Percentiles rank a stretch among this genome's conserved stretches.
phyloP scores from a whole-genome alignment of 2,329 filamentous ascomycete genomes.

The Boeremia exigua region DNA sequence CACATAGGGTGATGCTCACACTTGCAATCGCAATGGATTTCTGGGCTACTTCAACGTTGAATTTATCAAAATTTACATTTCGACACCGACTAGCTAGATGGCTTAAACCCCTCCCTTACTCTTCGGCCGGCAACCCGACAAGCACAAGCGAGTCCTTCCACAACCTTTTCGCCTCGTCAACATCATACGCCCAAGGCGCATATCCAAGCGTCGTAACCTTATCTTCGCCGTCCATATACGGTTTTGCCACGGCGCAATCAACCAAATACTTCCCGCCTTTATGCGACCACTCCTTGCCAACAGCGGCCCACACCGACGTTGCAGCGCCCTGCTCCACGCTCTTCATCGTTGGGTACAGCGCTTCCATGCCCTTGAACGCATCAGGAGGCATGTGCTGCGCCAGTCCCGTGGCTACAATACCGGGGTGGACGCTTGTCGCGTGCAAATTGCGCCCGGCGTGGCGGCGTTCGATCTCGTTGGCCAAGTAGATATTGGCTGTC shows the following conservation, averaged over 20 bases:
- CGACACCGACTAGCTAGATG: too few relatives aligned
- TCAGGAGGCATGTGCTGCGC: neutral
- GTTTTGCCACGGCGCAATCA: constrained; percentile 26
- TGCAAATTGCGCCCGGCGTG: constrained; percentile 54
- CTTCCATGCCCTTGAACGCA: neutral
- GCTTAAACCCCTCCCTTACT: too few relatives aligned
- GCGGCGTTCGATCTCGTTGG: constrained; percentile 58
- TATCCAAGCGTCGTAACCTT: constrained; percentile 18
- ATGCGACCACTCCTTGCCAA: constrained; percentile 51
- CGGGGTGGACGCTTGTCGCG: constrained; percentile 20
- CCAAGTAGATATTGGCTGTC: constrained; percentile 59
- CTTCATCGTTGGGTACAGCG: neutral
- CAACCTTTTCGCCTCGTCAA: constrained; percentile 35
- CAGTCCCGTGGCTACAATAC: neutral
- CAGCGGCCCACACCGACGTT: constrained; percentile 54
- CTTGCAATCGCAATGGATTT: too few relatives aligned
- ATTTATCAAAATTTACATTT: too few relatives aligned
- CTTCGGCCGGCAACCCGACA: neutral
- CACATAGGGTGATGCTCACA: too few relatives aligned
- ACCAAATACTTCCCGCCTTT: constrained; percentile 56
- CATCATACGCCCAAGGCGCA: constrained; percentile 30
- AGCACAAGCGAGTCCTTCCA: constrained; percentile 23
- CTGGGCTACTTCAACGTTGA: too few relatives aligned
- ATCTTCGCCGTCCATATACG: neutral
- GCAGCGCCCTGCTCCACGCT: constrained; percentile 55